Conservation (phyloP, 805 yeast genomes). For the Blastobotrys peoriensis region DNA sequence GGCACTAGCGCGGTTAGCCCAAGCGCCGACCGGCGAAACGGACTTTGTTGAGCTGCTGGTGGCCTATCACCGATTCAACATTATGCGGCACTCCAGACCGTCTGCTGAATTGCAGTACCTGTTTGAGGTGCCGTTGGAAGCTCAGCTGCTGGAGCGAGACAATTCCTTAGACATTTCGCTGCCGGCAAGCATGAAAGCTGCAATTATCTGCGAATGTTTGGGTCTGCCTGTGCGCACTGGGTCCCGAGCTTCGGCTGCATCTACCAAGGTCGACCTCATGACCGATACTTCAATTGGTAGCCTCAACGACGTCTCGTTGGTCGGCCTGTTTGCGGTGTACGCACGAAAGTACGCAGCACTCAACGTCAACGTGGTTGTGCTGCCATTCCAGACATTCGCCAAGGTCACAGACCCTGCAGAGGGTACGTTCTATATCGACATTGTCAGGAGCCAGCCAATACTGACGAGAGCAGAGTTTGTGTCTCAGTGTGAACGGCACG, state of each 20-base stretch:
- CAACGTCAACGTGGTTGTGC: not conserved
- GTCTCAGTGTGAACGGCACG: too few species aligned
- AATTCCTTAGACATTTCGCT: too few species aligned
- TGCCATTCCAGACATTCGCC: not conserved
- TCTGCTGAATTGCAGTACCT: not conserved
- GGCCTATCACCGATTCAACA: not conserved
- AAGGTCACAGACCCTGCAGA: not conserved
- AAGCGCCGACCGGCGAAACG: not conserved
- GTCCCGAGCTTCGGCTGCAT: not conserved
- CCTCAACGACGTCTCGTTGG: not conserved
- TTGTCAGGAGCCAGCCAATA: not conserved
- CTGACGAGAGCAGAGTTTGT: too few species aligned
- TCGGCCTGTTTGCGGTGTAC: slow-evolving; percentile 1
- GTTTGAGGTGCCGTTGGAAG: not conserved
- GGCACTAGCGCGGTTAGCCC: not conserved
- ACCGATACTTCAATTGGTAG: not conserved
- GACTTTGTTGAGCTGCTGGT: not conserved
- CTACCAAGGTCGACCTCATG: slow-evolving; percentile 1
- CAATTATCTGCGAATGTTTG: not conserved
- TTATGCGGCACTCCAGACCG: not conserved
- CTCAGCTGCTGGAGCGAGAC: not conserved
- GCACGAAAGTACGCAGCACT: not conserved
- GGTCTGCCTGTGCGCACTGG: not conserved
- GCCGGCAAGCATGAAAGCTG: not conserved
- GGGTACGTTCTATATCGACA: not conserved